Conservation (phyloP, 2,329 filamentous ascomycete species). For the Anthostomella pinea region DNA sequence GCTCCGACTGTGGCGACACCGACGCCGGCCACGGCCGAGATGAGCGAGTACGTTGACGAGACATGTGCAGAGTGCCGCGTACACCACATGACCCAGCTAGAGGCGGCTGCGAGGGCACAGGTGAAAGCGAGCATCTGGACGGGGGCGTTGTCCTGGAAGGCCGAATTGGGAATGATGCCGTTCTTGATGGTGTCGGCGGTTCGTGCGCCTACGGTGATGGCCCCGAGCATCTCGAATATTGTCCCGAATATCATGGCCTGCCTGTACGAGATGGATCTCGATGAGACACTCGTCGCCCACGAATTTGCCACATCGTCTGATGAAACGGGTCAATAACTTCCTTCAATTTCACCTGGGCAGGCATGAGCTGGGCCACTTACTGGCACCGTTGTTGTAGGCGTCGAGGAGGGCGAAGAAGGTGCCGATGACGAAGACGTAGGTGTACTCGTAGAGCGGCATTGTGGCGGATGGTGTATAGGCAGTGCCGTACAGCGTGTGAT, state of each 20-base stretch:
- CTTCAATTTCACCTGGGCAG: neutral
- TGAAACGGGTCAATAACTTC: slow-evolving; percentile 12
- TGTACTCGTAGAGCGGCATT: slow-evolving; percentile 61
- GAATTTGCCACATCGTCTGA: slow-evolving; percentile 80
- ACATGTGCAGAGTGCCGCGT: slow-evolving; percentile 71
- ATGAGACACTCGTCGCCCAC: slow-evolving; percentile 79
- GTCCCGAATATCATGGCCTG: slow-evolving; percentile 66
- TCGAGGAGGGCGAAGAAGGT: slow-evolving; percentile 74
- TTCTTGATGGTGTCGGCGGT: slow-evolving; percentile 79
- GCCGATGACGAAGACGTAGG: slow-evolving; percentile 73
- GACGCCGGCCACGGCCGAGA: slow-evolving; percentile 66
- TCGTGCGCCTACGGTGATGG: slow-evolving; percentile 64
- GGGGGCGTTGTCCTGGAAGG: slow-evolving; percentile 59
- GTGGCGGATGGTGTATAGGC: no score
- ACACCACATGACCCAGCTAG: slow-evolving; percentile 78
- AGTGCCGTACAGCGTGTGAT: no score
- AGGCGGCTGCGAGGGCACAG: slow-evolving; percentile 61
- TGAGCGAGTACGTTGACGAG: slow-evolving; percentile 69
- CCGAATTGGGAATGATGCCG: slow-evolving; percentile 61
- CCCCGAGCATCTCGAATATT: slow-evolving; percentile 66
- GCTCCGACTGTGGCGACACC: slow-evolving; percentile 66
- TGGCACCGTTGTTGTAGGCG: slow-evolving; percentile 76
- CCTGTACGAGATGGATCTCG: slow-evolving; percentile 69
- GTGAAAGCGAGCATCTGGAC: slow-evolving; percentile 68
- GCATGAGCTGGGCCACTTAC: slow-evolving; percentile 44